Conservation (phyloP, 768 basidiomycete species). For the Lactarius evosmus region DNA sequence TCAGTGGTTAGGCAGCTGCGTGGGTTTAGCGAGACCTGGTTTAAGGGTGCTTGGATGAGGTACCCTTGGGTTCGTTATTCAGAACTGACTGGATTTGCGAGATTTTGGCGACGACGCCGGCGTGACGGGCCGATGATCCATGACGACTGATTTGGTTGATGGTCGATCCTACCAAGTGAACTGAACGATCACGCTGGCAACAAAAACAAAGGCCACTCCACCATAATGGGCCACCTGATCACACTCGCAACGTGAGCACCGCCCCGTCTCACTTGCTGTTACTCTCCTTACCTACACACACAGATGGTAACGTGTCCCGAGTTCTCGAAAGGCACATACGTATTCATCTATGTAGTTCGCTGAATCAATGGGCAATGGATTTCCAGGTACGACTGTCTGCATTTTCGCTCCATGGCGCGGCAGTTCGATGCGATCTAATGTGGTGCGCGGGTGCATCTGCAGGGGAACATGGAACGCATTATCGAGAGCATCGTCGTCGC, state of each 20-base stretch:
- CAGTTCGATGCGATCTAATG: background rate
- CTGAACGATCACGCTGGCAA: background rate
- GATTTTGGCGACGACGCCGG: background rate
- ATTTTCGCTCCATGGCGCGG: background rate
- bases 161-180: too few species aligned
- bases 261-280: constrained; percentile 31
- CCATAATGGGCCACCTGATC: constrained; percentile 79
- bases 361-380: constrained; percentile 97
- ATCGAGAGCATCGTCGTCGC: constrained; percentile 83
- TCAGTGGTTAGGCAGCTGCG: too few species aligned
- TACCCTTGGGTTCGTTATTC: too few species aligned
- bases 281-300: background rate
- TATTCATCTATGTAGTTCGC: constrained; percentile 51
- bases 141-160: background rate
- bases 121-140: background rate
- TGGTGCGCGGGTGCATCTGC: too few species aligned
- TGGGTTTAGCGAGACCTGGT: background rate
- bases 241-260: constrained; percentile 74
- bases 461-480: constrained; percentile 95
- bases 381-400: constrained; percentile 61
- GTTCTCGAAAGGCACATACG: background rate
- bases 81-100: background rate
- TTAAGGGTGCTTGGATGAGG: background rate
- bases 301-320: constrained; percentile 28
- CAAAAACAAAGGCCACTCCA: background rate